Base-by-base conservation (phyloP, 306 rosid genomes). In the Trifolium fragiferum region DNA sequence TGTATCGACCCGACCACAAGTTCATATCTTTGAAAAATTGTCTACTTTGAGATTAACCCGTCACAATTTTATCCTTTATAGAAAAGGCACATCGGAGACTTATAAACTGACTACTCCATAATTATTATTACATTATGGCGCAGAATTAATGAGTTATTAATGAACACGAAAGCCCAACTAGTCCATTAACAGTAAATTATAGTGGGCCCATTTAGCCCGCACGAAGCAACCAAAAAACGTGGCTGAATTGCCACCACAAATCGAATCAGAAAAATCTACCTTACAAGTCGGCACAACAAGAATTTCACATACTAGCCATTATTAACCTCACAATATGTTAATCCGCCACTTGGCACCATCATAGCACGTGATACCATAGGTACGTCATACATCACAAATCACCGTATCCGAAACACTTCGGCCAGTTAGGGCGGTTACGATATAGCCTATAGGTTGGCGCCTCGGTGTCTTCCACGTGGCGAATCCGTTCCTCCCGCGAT, bases 391-490 rank as follows among this genome's bases (percentile, higher is more conserved):
- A 2, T 14, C 27, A 75, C 41, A 72, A 62, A 11, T 12, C 68
- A 63, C 11, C 50, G 33, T 62, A 73, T 54, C 47, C 0, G 0
- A 5, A 66, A 83, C 50, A 8, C 50, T 13, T 44, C 23, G 74
- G 66, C 82, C 68, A 61, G 73, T 80, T 68, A 8, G 5, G 59
- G 78, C 73, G 76, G 83, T 70, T 81, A 32, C 60, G 4, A 13
- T 47, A 18, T n/a, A n/a, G n/a, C n/a, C n/a, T n/a, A n/a, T 18
- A 2, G 74, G 65, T 81, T 81, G 81, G 78, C 81, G 69, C 77
- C 65, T 75, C 44, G 65, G 55, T 81, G 83, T 68, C 51, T 11
- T 82, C 92, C 97, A 89, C 92, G 92, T 89, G 89, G 82, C 38
- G 11, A 40, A 38, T 72, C 84, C 83, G 75, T 82, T 80, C 66